Percentiles rank a stretch among this genome's conserved stretches.
phyloP scores from a whole-genome alignment of 2,329 filamentous ascomycete genomes.

The Monosporascus sp. region DNA sequence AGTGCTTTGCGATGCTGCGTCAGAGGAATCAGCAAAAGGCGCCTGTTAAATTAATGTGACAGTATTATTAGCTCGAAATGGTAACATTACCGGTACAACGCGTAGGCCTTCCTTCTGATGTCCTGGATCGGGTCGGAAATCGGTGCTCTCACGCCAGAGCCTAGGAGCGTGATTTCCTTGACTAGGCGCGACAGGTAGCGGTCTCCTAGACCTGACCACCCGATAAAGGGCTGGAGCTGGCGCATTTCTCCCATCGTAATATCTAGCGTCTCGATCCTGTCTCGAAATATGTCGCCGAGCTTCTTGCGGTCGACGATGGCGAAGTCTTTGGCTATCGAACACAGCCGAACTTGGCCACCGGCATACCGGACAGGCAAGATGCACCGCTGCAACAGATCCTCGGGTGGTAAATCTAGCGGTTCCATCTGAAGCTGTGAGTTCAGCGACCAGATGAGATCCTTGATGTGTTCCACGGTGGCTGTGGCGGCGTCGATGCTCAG shows the following conservation, averaged over 20 bases:
- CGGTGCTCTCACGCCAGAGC: conserved; percentile 2
- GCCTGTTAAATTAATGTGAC: not conserved
- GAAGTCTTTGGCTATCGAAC: conserved; percentile 18
- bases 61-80: not conserved
- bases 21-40: not conserved
- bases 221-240: conserved; percentile 24
- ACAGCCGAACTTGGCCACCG: conserved; percentile 8
- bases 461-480: conserved; percentile 17
- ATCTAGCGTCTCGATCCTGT: conserved; percentile 28
- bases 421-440: conserved; percentile 24
- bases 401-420: not conserved
- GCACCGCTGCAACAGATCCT: not conserved
- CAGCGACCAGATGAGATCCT: conserved; percentile 26
- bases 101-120: conserved; percentile 25
- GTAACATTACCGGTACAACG: conserved; percentile 27
- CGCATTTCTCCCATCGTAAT: conserved; percentile 30
- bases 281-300: conserved; percentile 21
- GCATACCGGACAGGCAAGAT: conserved; percentile 23
- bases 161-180: conserved; percentile 28
- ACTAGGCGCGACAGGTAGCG: conserved; percentile 29
- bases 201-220: conserved; percentile 27
- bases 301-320: conserved; percentile 29
- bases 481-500: not conserved
- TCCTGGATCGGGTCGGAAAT: conserved; percentile 20
- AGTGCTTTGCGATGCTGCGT: conserved; percentile 24